Evolutionary conservation across 495 filamentous ascomycete genomes (phyloP).

Genomic region (Penicillium coffeae): DNA sequence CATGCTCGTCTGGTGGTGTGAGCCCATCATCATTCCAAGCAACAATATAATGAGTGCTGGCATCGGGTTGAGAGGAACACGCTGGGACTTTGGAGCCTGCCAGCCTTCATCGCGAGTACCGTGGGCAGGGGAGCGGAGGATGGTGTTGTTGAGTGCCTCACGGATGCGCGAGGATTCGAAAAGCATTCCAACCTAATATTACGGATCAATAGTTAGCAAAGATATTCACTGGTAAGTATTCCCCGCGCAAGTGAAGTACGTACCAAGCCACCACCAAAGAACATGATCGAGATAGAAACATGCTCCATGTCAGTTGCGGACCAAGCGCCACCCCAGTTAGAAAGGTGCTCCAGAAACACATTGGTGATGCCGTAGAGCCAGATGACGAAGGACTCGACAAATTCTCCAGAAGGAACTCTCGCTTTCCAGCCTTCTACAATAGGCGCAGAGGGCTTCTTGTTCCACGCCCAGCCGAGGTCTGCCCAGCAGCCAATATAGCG

Average conservation of each 20-base stretch:
- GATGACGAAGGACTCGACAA: conserved; percentile 82
- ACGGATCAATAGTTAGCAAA: no score
- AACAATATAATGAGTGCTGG: conserved; percentile 82
- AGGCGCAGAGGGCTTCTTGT: conserved; percentile 64
- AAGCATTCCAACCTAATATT: conserved; percentile 75
- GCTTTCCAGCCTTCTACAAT: conserved; percentile 57
- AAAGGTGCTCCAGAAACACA: conserved; percentile 88
- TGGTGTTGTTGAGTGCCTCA: conserved; percentile 63
- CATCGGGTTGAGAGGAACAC: conserved; percentile 81
- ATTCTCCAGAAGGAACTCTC: conserved; percentile 76
- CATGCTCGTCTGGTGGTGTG: conserved; percentile 81
- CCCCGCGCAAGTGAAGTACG: conserved; percentile 25
- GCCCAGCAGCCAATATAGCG: conserved; percentile 89
- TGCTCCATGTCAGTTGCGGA: conserved; percentile 83
- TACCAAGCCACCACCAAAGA: conserved; percentile 90
- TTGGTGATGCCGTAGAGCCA: conserved; percentile 87
- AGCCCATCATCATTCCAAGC: conserved; percentile 90
- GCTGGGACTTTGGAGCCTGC: conserved; percentile 61
- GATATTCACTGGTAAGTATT: no score
- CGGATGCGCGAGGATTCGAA: conserved; percentile 74
- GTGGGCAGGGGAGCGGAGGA: conserved; percentile 39
- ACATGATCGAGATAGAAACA: conserved; percentile 86
- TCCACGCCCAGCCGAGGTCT: conserved; percentile 96
- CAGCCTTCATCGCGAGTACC: conserved; percentile 49
- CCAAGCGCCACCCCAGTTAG: conserved; percentile 65